These are phyloP conservation scores for Ophiocordyceps sinensis DNA, from an alignment of 2,329 filamentous ascomycete genomes.

Conservation along the genomic window DNA sequence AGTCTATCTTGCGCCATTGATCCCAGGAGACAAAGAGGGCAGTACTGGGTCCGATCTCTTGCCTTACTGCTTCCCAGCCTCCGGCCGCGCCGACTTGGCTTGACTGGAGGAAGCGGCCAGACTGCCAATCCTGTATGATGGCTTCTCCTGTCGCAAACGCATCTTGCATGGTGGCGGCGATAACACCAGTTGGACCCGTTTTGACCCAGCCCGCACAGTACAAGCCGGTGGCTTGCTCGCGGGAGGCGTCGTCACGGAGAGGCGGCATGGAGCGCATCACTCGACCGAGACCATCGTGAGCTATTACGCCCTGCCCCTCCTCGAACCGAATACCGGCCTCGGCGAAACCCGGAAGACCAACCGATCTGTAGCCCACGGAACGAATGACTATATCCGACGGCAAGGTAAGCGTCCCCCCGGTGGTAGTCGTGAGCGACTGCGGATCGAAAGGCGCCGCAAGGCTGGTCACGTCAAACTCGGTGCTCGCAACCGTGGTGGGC, in stretches of 20 bases:
- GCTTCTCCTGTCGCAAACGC: constrained; percentile 81
- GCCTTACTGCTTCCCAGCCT: constrained; percentile 67
- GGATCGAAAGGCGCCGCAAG: constrained; percentile 42
- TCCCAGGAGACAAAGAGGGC: constrained; percentile 60
- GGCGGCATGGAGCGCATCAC: constrained; percentile 30
- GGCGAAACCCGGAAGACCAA: constrained; percentile 58
- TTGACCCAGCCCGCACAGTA: constrained; percentile 98
- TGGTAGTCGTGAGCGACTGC: constrained; percentile 30
- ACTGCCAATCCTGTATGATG: constrained; percentile 62
- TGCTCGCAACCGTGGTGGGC: constrained; percentile 40
- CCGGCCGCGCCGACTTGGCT: constrained; percentile 3
- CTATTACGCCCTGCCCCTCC: constrained; percentile 55
- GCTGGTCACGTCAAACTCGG: constrained; percentile 50
- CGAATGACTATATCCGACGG: constrained; percentile 66
- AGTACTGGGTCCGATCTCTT: constrained; percentile 37
- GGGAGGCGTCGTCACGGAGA: constrained; percentile 6
- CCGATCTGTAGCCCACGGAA: constrained; percentile 88
- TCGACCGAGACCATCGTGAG: constrained; percentile 69
- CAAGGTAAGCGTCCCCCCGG: constrained; percentile 36
- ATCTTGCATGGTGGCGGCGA: constrained; percentile 90
- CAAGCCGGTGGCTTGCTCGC: constrained; percentile 45
- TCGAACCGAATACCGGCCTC: constrained; percentile 71
- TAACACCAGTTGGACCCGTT: constrained; percentile 84
- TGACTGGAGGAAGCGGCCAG: constrained; percentile 24
- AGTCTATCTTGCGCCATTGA: constrained; percentile 75